Evolutionary conservation across 768 basidiomycete genomes (phyloP).

Genomic region (Termitomyces sp.): DNA sequence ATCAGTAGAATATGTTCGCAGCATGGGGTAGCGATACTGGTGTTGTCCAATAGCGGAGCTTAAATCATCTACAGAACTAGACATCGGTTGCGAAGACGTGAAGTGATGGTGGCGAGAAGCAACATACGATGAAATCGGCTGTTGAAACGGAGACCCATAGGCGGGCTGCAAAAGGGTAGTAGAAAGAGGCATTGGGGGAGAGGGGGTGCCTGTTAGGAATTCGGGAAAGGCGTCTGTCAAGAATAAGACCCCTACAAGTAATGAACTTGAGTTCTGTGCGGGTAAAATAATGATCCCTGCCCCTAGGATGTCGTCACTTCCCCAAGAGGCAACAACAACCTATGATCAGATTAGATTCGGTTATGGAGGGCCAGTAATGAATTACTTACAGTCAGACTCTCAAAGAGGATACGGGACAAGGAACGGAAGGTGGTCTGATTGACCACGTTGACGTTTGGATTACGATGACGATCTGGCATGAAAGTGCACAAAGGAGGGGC

Average conservation of each 20-base stretch:
- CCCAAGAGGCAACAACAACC: slow-evolving; percentile 52
- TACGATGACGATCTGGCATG: slow-evolving; percentile 54
- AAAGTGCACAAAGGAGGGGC: slow-evolving; percentile 52
- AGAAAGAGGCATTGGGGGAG: slow-evolving; percentile 24
- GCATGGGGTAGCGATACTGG: slow-evolving; percentile 29
- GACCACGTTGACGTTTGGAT: slow-evolving; percentile 38
- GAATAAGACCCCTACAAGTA: slow-evolving; percentile 48
- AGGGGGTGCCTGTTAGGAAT: slow-evolving; percentile 28
- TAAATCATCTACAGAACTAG: slow-evolving; percentile 28
- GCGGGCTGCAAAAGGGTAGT: slow-evolving; percentile 21
- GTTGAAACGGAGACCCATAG: slow-evolving; percentile 23
- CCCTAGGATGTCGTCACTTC: slow-evolving; percentile 35
- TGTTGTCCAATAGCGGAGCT: slow-evolving; percentile 25
- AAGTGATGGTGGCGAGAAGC: slow-evolving; percentile 29
- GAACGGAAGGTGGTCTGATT: slow-evolving; percentile 52
- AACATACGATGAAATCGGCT: slow-evolving; percentile 25
- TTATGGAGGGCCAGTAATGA: background rate
- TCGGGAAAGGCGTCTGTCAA: slow-evolving; percentile 41
- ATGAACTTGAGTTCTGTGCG: slow-evolving; percentile 42
- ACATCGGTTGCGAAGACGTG: slow-evolving; percentile 25
- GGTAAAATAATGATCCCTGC: slow-evolving; percentile 51
- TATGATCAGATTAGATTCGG: slow-evolving; percentile 14
- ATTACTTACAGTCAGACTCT: slow-evolving; percentile 44
- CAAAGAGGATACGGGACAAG: slow-evolving; percentile 45
- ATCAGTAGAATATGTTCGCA: slow-evolving; percentile 15